Percentiles rank a stretch among this genome's conserved stretches.
Evolutionary conservation across 805 yeast genomes (phyloP).

Genomic region (Myxozyma udenii): DNA sequence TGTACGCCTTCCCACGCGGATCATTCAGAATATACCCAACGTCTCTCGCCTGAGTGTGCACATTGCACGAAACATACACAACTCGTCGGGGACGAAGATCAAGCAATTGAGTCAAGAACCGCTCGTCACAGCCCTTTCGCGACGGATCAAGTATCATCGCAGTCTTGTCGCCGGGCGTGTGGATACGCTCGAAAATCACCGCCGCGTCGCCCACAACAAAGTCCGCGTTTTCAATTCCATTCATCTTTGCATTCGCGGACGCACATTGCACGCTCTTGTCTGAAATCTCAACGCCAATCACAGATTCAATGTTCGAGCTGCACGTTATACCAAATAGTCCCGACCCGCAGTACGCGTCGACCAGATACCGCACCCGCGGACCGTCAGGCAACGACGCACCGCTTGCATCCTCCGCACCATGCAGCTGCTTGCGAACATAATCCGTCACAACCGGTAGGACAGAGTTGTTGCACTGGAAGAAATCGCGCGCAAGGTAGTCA

Average conservation of each 20-base stretch:
- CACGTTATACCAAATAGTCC: conserved; percentile 90
- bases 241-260: conserved; percentile 68
- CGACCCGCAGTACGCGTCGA: conserved; percentile 95
- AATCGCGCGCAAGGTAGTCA: conserved; percentile 90
- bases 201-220: conserved; percentile 94
- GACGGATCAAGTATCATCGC: conserved; percentile 95
- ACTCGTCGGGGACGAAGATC: conserved; percentile 79
- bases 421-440: conserved; percentile 71
- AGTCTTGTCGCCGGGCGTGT: conserved; percentile 71
- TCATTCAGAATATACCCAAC: conserved; percentile 73
- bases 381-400: neutral
- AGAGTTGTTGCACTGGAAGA: conserved; percentile 92
- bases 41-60: conserved; percentile 96
- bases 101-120: conserved; percentile 79
- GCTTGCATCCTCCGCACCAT: conserved; percentile 40
- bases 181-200: conserved; percentile 68
- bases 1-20: conserved; percentile 56
- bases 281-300: conserved; percentile 90
- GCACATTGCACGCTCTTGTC: conserved; percentile 91
- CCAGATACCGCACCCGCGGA: conserved; percentile 52
- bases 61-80: conserved; percentile 96
- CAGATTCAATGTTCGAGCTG: conserved; percentile 73
- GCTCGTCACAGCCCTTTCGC: conserved; percentile 91
- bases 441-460: conserved; percentile 78
- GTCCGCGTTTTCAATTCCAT: conserved; percentile 71